A percentile compares a stretch with the other conserved stretches of the same genome.
phyloP scores from a whole-genome alignment of 495 filamentous ascomycete species.

The Neurospora sp. region DNA sequence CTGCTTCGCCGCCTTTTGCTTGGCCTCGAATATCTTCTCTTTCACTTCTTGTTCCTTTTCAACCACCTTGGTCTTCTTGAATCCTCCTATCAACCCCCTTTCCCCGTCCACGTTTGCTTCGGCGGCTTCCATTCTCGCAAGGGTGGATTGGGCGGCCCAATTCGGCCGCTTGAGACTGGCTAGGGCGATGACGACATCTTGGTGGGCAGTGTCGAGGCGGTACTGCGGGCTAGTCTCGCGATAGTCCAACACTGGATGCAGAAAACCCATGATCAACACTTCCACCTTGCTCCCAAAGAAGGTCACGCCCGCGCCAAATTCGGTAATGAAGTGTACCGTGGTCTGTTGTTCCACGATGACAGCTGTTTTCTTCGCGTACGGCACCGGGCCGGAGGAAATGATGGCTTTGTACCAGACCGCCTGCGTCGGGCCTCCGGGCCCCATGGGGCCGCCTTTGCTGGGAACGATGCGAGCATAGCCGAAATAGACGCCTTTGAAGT shows the following conservation, averaged over 20 bases:
- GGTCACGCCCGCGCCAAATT: constrained; percentile 29
- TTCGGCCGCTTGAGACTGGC: constrained; percentile 42
- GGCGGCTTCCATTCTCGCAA: constrained; percentile 16
- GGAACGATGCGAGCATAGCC: constrained; percentile 44
- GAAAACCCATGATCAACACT: constrained; percentile 46
- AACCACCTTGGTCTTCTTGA: constrained; percentile 32
- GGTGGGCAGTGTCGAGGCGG: constrained; percentile 30
- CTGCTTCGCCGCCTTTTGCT: constrained; percentile 7
- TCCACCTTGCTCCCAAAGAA: constrained; percentile 32
- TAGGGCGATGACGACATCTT: constrained; percentile 40
- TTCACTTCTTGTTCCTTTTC: constrained; percentile 1
- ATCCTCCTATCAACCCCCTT: constrained; percentile 27
- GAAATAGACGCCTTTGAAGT: constrained; percentile 51
- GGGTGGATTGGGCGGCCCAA: constrained; percentile 37
- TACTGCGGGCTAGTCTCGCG: constrained; percentile 28
- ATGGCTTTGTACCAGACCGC: constrained; percentile 43
- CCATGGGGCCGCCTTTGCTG: not conserved
- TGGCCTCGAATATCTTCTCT: not conserved
- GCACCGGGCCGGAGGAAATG: constrained; percentile 39
- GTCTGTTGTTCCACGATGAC: constrained; percentile 30
- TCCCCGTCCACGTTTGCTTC: constrained; percentile 19
- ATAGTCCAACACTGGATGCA: constrained; percentile 26
- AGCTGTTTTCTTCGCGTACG: constrained; percentile 21
- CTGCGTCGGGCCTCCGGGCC: constrained; percentile 2
- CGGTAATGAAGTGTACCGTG: constrained; percentile 34